phyloP scores from a whole-genome alignment of 208 protist species.

The Trypanosoma melophagium region DNA sequence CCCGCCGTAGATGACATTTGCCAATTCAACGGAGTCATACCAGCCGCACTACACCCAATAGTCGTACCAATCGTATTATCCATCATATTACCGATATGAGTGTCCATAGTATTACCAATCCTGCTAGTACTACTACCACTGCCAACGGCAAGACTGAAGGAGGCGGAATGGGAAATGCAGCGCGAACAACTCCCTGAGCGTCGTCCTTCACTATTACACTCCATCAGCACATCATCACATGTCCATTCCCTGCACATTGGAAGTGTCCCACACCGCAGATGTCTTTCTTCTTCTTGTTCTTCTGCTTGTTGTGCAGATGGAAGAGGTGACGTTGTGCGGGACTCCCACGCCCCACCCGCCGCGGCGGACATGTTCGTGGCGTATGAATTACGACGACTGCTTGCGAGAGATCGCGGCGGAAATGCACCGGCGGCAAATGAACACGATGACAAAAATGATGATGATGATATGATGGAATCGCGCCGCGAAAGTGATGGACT shows the following conservation, averaged over 20 bases:
- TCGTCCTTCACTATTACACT: not conserved
- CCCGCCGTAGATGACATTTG: not conserved
- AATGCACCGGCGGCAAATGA: constrained; percentile 1
- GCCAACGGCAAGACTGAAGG: constrained; percentile 14
- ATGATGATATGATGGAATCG: constrained; percentile 34
- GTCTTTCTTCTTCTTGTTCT: too few relatives aligned
- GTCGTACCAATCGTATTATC: too few relatives aligned
- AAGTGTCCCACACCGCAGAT: not conserved
- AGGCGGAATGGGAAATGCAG: constrained; percentile 2
- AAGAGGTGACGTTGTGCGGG: constrained; percentile 3
- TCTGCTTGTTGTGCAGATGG: not conserved
- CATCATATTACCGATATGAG: too few relatives aligned
- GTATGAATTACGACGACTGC: not conserved
- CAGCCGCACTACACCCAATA: too few relatives aligned
- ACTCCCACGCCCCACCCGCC: too few relatives aligned
- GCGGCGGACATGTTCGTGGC: constrained; percentile 1
- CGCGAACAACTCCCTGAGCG: constrained; percentile 23
- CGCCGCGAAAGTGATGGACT: constrained; percentile 37
- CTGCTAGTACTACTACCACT: too few relatives aligned
- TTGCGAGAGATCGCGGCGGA: not conserved
- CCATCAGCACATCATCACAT: not conserved
- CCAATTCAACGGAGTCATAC: constrained; percentile 24
- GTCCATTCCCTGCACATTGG: too few relatives aligned
- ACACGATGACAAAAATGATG: too few relatives aligned
- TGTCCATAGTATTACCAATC: too few relatives aligned